Evolutionary conservation across 176 grass and related monocot genomes (phyloP), one percentile per base, ranked within the genome.

Genomic region (Panicum miliaceum): DNA sequence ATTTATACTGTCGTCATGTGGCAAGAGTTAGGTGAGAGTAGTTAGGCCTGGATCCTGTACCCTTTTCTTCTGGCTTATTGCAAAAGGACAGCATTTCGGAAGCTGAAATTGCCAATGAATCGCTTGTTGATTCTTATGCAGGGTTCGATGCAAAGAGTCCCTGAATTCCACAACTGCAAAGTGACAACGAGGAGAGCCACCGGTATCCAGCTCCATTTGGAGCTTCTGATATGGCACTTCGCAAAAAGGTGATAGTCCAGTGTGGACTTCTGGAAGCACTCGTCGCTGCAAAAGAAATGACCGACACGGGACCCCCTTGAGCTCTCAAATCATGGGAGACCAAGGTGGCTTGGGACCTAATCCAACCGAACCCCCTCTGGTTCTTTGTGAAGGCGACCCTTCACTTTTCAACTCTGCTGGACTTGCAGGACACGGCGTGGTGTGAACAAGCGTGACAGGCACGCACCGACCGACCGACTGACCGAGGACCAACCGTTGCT

Each of bases 311-410:
- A 32, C 67, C 43, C 32, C 6, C 11, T 46, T 23, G 52, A 47
- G 41, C 26, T 50, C 47, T 59, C 29, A 22, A 20, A 63, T 61
- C 76, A 29, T 19, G 22, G n/a, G 62, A 32, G 65, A 32, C n/a
- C 58, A 43, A 53, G 34, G 84, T 80, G 59, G 45, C 26, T 54
- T 42, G 58, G 53, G 58, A 45, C 77, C 84, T 73, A 73, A 81
- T 25, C 68, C 23, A 73, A 86, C 76, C 57, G 53, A 56, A 75
- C 47, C 3, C 5, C 41, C 7, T 27, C 43, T 32, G 45, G 29
- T 63, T 50, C n/a, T 6, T 50, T 79, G 75, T 71, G 66, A 79
- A 40, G 5, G 35, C 27, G 32, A 71, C 54, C 27, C 43, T 38
- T 52, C 34, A 42, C 45, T 80, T 86, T 73, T 64, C 76, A 73